These are phyloP conservation scores for Fusarium anguioides DNA, from an alignment of 2,329 filamentous ascomycete species.

Conservation along the genomic window DNA sequence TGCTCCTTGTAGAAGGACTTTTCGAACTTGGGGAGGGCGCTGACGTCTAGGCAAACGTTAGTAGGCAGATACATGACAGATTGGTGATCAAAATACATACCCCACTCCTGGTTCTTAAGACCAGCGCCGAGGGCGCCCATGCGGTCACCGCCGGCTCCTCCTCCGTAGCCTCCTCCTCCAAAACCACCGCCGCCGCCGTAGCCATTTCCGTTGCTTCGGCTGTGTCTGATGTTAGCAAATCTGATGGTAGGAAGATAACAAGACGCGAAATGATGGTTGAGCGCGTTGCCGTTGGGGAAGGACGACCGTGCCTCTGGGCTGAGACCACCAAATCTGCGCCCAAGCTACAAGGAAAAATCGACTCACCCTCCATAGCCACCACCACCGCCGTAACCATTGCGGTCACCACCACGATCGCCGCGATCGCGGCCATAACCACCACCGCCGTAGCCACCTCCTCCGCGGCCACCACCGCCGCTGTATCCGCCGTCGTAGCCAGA, in stretches of 20 bases:
- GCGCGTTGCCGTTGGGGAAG: constrained; percentile 14
- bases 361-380: constrained; percentile 54
- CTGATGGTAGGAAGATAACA: constrained; percentile 6
- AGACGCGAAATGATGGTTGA: constrained; percentile 17
- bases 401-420: constrained; percentile 57
- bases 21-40: constrained; percentile 91
- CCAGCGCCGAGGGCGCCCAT: constrained; percentile 92
- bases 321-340: constrained; percentile 25
- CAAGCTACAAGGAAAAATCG: constrained; percentile 21
- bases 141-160: constrained; percentile 83
- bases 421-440: constrained; percentile 57
- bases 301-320: constrained; percentile 22
- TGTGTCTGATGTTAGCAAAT: constrained; percentile 54
- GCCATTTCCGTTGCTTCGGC: constrained; percentile 60
- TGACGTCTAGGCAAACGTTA: constrained; percentile 69
- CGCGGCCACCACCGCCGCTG: constrained; percentile 48
- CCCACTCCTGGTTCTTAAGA: constrained; percentile 89
- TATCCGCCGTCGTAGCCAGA: constrained; percentile 53
- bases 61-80: constrained; percentile 45
- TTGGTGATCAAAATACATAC: constrained; percentile 64
- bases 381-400: constrained; percentile 53
- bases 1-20: constrained; percentile 99
- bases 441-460: constrained; percentile 49
- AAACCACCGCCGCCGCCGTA: constrained; percentile 52
- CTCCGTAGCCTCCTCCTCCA: constrained; percentile 52